Percentiles rank a stretch among this genome's conserved stretches.
Evolutionary conservation across 805 yeast species (phyloP).

Genomic region (Wickerhamomyces tratensis): DNA sequence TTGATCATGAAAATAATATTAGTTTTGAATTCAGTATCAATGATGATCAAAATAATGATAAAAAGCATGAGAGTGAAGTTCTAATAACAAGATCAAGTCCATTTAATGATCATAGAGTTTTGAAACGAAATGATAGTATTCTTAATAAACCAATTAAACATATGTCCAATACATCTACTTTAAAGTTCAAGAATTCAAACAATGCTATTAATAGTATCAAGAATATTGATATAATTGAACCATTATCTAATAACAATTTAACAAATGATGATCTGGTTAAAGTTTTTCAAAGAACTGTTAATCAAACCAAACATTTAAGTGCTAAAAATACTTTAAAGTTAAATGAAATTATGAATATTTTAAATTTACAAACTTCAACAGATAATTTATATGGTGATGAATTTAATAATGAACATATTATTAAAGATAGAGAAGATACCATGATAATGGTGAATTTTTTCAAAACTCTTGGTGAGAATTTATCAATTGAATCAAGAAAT

Average conservation of each 20-base stretch:
- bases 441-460: background rate
- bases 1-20: constrained; percentile 1
- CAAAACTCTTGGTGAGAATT: background rate
- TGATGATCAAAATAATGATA: background rate
- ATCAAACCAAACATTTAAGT: background rate
- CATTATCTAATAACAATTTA: no score
- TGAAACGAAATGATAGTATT: background rate
- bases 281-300: background rate
- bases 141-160: background rate
- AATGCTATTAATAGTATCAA: no score
- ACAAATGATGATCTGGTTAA: no score
- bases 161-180: no score
- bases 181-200: no score
- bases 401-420: no score
- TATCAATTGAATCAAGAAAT: no score
- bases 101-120: background rate
- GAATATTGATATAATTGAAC: no score
- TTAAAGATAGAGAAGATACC: background rate
- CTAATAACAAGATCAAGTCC: background rate
- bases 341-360: background rate
- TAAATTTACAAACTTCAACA: no score
- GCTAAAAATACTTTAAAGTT: background rate
- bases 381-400: no score
- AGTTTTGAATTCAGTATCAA: constrained; percentile 14
- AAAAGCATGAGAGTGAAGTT: no score